These are phyloP conservation scores for Hortaea sp. DNA, from an alignment of 2,329 filamentous ascomycete genomes.

Conservation along the genomic window DNA sequence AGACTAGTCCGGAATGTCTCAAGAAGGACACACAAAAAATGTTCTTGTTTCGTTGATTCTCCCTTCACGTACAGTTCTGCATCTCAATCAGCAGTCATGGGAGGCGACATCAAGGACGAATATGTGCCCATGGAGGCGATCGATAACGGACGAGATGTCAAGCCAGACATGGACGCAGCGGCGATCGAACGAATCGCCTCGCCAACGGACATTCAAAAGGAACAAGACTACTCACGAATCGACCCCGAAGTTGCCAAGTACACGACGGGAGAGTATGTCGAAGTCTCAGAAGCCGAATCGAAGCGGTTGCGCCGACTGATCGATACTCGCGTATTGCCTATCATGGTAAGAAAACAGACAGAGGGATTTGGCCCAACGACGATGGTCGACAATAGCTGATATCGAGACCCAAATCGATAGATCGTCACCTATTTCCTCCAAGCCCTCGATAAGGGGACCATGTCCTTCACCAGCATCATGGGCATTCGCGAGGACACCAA, in stretches of 20 bases:
- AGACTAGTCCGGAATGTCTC: no score
- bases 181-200: background rate
- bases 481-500: slow-evolving; percentile 2
- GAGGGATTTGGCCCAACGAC: background rate
- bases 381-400: background rate
- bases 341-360: slow-evolving; percentile 46
- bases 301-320: slow-evolving; percentile 53
- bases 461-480: slow-evolving; percentile 2
- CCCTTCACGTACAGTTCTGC: no score
- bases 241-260: slow-evolving; percentile 66
- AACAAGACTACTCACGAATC: slow-evolving; percentile 39
- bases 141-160: background rate
- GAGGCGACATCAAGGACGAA: no score
- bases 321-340: slow-evolving; percentile 54
- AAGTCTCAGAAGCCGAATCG: slow-evolving; percentile 52
- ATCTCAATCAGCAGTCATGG: no score
- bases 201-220: background rate
- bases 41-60: no score
- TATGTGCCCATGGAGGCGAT: no score
- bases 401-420: background rate
- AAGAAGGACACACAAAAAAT: no score
- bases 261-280: slow-evolving; percentile 44
- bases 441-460: slow-evolving; percentile 2
- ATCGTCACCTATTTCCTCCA: slow-evolving; percentile 3
- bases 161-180: background rate